Base-by-base conservation (phyloP, 2,329 filamentous ascomycete species). In the Stemphylium beticola region DNA sequence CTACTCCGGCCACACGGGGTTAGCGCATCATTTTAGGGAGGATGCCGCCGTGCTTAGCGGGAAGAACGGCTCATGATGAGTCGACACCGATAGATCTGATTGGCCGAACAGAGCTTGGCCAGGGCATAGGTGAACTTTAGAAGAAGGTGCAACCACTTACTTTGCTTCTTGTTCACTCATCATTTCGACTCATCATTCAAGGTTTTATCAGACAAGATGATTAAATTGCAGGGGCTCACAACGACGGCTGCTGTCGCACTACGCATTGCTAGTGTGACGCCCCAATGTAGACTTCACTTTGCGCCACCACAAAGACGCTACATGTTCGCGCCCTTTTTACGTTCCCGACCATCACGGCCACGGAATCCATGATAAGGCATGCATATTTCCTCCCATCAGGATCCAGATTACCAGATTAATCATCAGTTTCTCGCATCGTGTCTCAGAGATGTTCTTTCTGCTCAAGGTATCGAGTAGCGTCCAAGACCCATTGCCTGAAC, bases 11-110 rank as follows among this genome's bases (percentile, higher is more conserved):
- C 15, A 18, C 26, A 43, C 40, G 17, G 39, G 18, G 40, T 17
- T 50, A 50, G 47, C 32, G 15, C 34, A 45, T 29, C 38, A 15
- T 7, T 17, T 3, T 18, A 10, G n/a, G 20, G 33, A 32, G 24
- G 24, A 18, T 18, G 43, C 29, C 34, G 37, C 39, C 24, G 6
- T 50, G 49, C 37, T 31, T 38, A 33, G 33, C 1, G n/a, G 18
- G 45, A 45, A 18, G 26, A 20, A 49, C 37, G 54, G 43, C 49
- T 59, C 58, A 61, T 24, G 26, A 61, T 61, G 58, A 61, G 53
- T 61, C 58, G 56, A 61, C 32, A 26, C 17, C 14, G 18, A n/a
- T 11, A 2, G 11, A 17, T 49, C 34, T 55, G 56, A 61, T 61
- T 61, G 49, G 56, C 12, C 20, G 7, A 26, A 18, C 12, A n/a